A percentile compares a stretch with the other conserved stretches of the same genome.
Conservation (phyloP, 2,329 filamentous ascomycete genomes). For the Fusarium succisae region DNA sequence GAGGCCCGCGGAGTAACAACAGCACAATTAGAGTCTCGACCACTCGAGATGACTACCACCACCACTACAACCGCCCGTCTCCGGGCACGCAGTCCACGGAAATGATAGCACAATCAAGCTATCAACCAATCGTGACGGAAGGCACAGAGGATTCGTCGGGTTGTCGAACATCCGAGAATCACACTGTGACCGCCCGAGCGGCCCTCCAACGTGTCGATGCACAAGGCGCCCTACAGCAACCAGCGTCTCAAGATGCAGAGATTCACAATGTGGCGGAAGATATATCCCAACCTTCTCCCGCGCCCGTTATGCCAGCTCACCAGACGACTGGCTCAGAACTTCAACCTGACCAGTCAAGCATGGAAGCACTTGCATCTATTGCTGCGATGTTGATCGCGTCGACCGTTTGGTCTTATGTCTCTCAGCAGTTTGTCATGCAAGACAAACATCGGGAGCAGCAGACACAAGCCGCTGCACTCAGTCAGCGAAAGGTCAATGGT, state of each 20-base stretch:
- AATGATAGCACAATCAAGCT: not conserved
- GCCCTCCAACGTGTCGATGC: not conserved
- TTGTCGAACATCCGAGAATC: not conserved
- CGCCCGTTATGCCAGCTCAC: not conserved
- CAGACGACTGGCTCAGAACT: conserved; percentile 1
- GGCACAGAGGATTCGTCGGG: too few relatives aligned
- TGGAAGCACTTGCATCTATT: conserved; percentile 6
- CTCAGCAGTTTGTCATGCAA: not conserved
- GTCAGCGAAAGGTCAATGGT: not conserved
- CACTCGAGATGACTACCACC: not conserved
- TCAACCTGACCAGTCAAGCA: not conserved
- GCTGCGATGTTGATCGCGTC: conserved; percentile 11
- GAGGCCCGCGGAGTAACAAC: not conserved
- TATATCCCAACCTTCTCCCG: conserved; percentile 4
- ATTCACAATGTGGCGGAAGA: conserved; percentile 25
- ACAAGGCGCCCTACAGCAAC: not conserved
- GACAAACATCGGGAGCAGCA: not conserved
- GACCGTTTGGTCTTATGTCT: conserved; percentile 14
- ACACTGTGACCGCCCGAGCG: not conserved
- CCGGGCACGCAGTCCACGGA: not conserved
- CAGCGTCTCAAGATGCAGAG: conserved; percentile 10
- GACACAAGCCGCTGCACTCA: not conserved
- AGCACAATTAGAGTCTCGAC: not conserved
- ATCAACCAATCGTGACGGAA: not conserved
- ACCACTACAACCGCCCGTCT: not conserved